Evolutionary conservation across 345 rosid species (phyloP), one percentile per base, ranked within the genome.

Genomic region (Ceriops tagal): DNA sequence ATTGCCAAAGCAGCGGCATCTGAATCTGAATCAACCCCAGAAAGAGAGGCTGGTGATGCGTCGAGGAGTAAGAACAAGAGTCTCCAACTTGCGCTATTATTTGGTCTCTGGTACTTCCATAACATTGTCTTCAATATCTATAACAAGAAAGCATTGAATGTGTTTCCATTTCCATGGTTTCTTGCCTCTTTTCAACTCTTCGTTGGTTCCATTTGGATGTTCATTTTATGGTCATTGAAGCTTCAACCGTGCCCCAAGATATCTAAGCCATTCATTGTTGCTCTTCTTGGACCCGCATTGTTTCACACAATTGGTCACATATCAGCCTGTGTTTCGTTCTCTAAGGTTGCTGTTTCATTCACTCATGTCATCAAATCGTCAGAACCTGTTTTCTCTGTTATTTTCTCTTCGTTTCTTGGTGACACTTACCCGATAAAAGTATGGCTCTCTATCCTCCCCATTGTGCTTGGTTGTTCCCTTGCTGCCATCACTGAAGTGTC

Each of bases 401-500:
- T 93, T 6, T 91, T 93, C 86, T 93, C 92, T 19, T 91, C 97
- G 5, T 74, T 93, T 65, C 91, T 93, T 2, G 98, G 98, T 1
- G 97, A 93, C 71, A 72, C 88, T 3, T 93, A 89, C 49, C 98
- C 98, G 0, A 27, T 93, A 21, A 84, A 88, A 16, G 92, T 91
- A 11, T 93, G 97, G 98, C 86, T 93, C 28, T 91, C 98, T 24
- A 91, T 93, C 71, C 83, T 93, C 28, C 97, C 97, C 0, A 93
- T 93, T 39, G 98, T 93, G 49, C 70, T 93, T 73, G 98, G 98
- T 65, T 91, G 96, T 69, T 91, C 98, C 61, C 85, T 93, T 59
- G 98, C 98, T 66, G 98, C 98, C 0, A 79, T 89, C 47, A 93
- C 98, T 34, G 98, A 93, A 61, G 98, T 93, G 6, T 93, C 98